Conservation (phyloP, 2,329 filamentous ascomycete genomes). For the Sclerotinia subarctica region DNA sequence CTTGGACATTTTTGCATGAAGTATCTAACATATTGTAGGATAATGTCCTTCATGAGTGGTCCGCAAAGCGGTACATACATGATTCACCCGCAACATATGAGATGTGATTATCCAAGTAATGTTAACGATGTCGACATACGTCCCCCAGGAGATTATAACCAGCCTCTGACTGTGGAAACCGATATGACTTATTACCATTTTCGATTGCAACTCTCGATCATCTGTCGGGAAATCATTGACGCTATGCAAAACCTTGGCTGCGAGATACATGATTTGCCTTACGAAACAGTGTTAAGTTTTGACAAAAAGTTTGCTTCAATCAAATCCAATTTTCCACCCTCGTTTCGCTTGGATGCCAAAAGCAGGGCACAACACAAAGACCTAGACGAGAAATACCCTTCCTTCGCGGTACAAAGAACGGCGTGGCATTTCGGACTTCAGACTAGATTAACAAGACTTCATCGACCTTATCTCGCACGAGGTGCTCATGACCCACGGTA, state of each 20-base stretch:
- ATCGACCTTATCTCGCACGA: conserved; percentile 40
- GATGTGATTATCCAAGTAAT: conserved; percentile 40
- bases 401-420: conserved; percentile 39
- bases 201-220: conserved; percentile 38
- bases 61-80: conserved; percentile 41
- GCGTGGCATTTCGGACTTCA: conserved; percentile 40
- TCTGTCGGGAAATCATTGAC: conserved; percentile 42
- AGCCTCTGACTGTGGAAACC: conserved; percentile 28
- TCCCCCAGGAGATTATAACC: conserved; percentile 25
- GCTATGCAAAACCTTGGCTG: conserved; percentile 33
- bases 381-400: conserved; percentile 18
- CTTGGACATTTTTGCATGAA: not conserved
- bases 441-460: conserved; percentile 41
- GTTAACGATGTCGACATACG: conserved; percentile 40
- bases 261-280: conserved; percentile 30
- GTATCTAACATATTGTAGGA: conserved; percentile 29
- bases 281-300: conserved; percentile 39
- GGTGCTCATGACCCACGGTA: conserved; percentile 36
- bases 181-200: conserved; percentile 43
- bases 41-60: conserved; percentile 40
- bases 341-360: conserved; percentile 35
- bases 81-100: conserved; percentile 42
- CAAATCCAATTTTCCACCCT: conserved; percentile 36
- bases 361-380: conserved; percentile 14
- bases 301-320: conserved; percentile 39